These are phyloP conservation scores for Domatiomyces catenatus DNA, from an alignment of 2,329 filamentous ascomycete species.

Conservation along the genomic window DNA sequence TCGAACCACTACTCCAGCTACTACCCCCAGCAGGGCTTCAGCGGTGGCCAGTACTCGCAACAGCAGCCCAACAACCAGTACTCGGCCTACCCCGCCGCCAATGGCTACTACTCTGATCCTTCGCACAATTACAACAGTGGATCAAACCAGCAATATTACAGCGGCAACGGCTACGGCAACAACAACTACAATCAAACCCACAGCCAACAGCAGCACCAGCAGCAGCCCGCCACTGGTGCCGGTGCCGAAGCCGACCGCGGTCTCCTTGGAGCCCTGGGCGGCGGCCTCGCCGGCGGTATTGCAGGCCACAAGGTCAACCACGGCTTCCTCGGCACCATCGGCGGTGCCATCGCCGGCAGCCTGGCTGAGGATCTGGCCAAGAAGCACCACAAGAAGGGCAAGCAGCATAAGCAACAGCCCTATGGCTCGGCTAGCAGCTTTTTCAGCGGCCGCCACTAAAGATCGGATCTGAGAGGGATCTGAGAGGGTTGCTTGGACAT, in stretches of 20 bases:
- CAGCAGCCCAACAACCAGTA: slow-evolving; percentile 1
- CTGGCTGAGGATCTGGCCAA: slow-evolving; percentile 41
- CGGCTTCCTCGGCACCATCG: slow-evolving; percentile 41
- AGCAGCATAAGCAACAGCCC: slow-evolving; percentile 15
- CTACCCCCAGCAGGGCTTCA: neutral
- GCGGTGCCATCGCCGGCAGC: slow-evolving; percentile 41
- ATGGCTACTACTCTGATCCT: neutral
- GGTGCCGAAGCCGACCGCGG: slow-evolving; percentile 38
- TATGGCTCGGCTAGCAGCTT: slow-evolving; percentile 2
- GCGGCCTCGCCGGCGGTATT: slow-evolving; percentile 41
- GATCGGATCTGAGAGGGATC: neutral
- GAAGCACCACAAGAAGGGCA: slow-evolving; percentile 26
- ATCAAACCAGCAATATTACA: slow-evolving; percentile 1
- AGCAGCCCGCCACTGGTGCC: neutral
- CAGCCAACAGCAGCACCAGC: neutral
- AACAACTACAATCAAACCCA: slow-evolving; percentile 4
- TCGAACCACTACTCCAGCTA: slow-evolving; percentile 6
- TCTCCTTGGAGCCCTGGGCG: slow-evolving; percentile 41
- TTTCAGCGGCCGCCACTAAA: neutral
- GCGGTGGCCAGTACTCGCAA: neutral
- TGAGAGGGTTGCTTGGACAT: neutral
- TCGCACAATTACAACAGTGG: neutral
- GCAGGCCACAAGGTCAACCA: slow-evolving; percentile 41
- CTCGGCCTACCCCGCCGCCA: neutral
- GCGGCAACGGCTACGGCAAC: slow-evolving; percentile 4